Conservation (phyloP, 2,329 filamentous ascomycete species). For the Trichoderma lentiforme region DNA sequence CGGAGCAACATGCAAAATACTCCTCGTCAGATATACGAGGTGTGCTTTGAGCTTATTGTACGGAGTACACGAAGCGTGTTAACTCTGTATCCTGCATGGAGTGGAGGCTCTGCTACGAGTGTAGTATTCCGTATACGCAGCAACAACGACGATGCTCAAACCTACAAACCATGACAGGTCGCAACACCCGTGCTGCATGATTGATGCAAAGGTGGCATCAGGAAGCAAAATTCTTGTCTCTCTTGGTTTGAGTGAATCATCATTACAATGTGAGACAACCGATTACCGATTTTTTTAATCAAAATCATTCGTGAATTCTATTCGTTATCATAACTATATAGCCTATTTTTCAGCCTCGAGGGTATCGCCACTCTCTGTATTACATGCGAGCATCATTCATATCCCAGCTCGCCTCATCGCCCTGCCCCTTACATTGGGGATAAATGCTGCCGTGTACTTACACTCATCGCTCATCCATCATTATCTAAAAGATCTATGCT, state of each 20-base stretch:
- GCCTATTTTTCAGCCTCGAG: not conserved
- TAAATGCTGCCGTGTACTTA: not conserved
- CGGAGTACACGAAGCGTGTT: not conserved
- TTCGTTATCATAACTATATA: not conserved
- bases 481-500: not conserved
- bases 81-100: not conserved
- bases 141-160: not conserved
- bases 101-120: not conserved
- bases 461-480: not conserved
- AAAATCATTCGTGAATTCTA: not conserved
- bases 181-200: not conserved
- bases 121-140: not conserved
- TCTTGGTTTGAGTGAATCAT: not conserved
- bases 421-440: not conserved
- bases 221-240: not conserved
- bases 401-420: not conserved
- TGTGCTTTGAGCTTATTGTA: not conserved
- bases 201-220: too few relatives aligned
- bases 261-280: not conserved
- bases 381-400: not conserved
- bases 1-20: not conserved
- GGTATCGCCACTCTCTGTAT: not conserved
- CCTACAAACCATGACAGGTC: not conserved
- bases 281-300: not conserved
- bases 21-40: not conserved